Evolutionary conservation across 306 rosid species (phyloP), one percentile per base, ranked within the genome.

Genomic region (Comarum palustre): DNA sequence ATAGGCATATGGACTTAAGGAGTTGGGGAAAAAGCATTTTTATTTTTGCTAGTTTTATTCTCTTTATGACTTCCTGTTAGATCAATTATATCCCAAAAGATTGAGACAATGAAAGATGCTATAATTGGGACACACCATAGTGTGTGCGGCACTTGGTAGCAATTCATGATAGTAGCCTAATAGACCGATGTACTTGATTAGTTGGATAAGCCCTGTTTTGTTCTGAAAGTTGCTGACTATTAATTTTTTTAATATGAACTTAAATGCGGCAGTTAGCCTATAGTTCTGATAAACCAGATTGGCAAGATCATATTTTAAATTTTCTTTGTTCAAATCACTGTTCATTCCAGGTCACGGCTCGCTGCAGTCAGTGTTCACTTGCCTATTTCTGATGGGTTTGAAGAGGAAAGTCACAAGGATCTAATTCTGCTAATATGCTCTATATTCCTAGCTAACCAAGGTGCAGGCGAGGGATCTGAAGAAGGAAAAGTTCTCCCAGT

Each of bases 391-490:
- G 80, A 75, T 76, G 92, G 89, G 67, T 55, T 74, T 76, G 78
- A 71, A 71, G 82, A 76, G 39, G 39, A 36, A 84, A 84, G 74
- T 82, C 89, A 79, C 76, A 83, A 80, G 83, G 86, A 84, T 73
- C 83, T 86, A 54, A 77, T 86, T 69, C 83, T 83, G 8, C 80
- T 86, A 27, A 71, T 95, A 50, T 95, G 99, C 76, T 87, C 97
- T 64, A 88, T 95, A 73, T 95, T 95, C 85, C 82, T 95, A 86
- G 96, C 99, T 69, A 90, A 95, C 87, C 86, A 82, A 77, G 96
- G 96, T 79, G 90, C 82, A 64, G 86, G 85, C 50, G 97, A 88
- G 66, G 96, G 80, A 75, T 86, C 72, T 36, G 95, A 77, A 71
- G 99, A 90, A 76, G 96, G 83, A 66, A 81, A 83, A 64, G 20